Conservation (phyloP, 306 rosid species). For the Clitoria ternatea region DNA sequence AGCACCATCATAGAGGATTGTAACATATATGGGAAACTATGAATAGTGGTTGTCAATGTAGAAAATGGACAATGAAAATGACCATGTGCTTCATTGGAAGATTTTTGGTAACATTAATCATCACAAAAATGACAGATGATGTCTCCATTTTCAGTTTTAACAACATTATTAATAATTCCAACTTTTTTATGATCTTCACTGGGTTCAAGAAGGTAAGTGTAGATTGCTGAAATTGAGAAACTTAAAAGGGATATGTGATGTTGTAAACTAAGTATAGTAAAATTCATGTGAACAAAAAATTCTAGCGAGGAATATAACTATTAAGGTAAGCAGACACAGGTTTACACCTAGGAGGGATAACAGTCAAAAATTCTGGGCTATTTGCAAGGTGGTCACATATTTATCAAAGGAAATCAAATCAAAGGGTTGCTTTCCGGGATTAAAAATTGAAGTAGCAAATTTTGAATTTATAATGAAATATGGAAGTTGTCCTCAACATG, state of each 20-base stretch:
- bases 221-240: not conserved
- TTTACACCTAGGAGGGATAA: not conserved
- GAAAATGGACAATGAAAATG: not conserved
- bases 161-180: not conserved
- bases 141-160: not conserved
- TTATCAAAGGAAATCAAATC: not conserved
- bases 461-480: not conserved
- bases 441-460: not conserved
- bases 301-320: not conserved
- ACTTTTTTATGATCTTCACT: not conserved
- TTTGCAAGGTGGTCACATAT: not conserved
- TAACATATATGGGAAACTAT: not conserved
- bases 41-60: not conserved
- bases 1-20: not conserved
- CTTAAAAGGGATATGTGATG: not conserved
- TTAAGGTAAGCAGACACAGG: not conserved
- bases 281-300: not conserved
- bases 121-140: not conserved
- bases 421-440: not conserved
- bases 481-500: not conserved
- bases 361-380: not conserved
- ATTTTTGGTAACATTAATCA: not conserved
- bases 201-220: not conserved
- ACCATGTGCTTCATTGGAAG: not conserved
- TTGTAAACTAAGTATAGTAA: not conserved